These are phyloP conservation scores for Ceratobasidium sp. DNA, from an alignment of 1,284 basidiomycete species.

Conservation along the genomic window DNA sequence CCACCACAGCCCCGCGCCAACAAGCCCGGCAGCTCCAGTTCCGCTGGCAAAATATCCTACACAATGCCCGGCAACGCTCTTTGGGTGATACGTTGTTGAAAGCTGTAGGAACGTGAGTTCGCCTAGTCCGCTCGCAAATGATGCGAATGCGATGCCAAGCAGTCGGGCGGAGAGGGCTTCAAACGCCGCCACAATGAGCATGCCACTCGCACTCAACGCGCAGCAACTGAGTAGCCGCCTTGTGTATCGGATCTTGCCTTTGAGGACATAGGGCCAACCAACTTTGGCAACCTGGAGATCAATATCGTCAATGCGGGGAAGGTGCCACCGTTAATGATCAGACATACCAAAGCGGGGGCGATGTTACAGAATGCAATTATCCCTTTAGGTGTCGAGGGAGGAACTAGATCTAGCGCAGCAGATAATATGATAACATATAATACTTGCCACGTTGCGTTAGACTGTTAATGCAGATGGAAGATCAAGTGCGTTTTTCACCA, in stretches of 20 bases:
- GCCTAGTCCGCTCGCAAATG: constrained; percentile 91
- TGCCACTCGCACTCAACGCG: constrained; percentile 78
- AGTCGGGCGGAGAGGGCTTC: constrained; percentile 78
- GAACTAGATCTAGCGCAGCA: constrained; percentile 94
- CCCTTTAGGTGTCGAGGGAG: constrained; percentile 90
- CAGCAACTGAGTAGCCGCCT: constrained; percentile 84
- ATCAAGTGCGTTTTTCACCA: constrained; percentile 58
- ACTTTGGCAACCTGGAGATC: constrained; percentile 77
- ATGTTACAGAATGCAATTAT: constrained; percentile 95
- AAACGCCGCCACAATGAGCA: constrained; percentile 88
- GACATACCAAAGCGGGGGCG: constrained; percentile 73
- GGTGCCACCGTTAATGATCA: neutral
- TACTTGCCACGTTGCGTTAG: constrained; percentile 62
- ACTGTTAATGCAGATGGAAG: neutral
- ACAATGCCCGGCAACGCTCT: constrained; percentile 76
- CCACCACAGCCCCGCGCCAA: constrained; percentile 97
- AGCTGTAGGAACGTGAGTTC: constrained; percentile 96
- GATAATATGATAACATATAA: constrained; percentile 97
- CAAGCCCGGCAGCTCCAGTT: constrained; percentile 93
- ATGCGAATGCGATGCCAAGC: constrained; percentile 89
- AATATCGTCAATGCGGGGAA: neutral
- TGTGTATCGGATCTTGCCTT: constrained; percentile 83
- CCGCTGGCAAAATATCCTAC: constrained; percentile 90
- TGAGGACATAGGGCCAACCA: constrained; percentile 91
- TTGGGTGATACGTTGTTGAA: constrained; percentile 84